These are phyloP conservation scores for Cercospora brassicicola DNA, from an alignment of 2,329 filamentous ascomycete genomes.

Conservation along the genomic window DNA sequence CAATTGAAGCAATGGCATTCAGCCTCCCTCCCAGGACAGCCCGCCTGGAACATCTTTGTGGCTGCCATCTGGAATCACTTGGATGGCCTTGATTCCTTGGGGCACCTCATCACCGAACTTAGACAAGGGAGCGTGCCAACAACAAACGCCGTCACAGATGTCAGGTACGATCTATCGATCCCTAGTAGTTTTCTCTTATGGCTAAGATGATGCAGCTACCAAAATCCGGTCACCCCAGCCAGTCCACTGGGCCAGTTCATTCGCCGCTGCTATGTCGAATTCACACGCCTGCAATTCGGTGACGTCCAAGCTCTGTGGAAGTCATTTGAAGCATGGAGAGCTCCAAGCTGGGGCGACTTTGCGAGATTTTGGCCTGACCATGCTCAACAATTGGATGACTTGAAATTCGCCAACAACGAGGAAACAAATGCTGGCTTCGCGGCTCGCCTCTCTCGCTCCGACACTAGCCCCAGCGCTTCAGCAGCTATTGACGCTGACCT, in stretches of 20 bases:
- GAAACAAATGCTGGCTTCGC: neutral
- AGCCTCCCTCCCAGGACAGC: conserved; percentile 65
- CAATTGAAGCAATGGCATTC: conserved; percentile 24
- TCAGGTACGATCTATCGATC: neutral
- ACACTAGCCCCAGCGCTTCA: conserved; percentile 7
- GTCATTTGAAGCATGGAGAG: conserved; percentile 75
- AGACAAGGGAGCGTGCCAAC: neutral
- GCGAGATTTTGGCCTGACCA: conserved; percentile 53
- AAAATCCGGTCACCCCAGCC: conserved; percentile 59
- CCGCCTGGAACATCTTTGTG: conserved; percentile 85
- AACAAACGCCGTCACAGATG: neutral
- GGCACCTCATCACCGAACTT: conserved; percentile 60
- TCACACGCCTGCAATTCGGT: conserved; percentile 74
- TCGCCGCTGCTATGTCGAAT: conserved; percentile 74
- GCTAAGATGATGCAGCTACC: neutral
- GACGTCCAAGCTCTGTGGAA: conserved; percentile 79
- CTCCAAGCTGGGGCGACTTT: conserved; percentile 67
- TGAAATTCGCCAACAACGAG: neutral
- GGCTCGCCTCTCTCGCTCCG: neutral
- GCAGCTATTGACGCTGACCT: conserved; percentile 34
- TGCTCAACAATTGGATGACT: conserved; percentile 21
- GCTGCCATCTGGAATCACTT: conserved; percentile 74
- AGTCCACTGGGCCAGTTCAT: conserved; percentile 83
- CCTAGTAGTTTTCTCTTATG: neutral
- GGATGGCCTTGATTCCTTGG: conserved; percentile 76